Conservation (phyloP, 495 filamentous ascomycete genomes). For the Penicillium diatomitis region DNA sequence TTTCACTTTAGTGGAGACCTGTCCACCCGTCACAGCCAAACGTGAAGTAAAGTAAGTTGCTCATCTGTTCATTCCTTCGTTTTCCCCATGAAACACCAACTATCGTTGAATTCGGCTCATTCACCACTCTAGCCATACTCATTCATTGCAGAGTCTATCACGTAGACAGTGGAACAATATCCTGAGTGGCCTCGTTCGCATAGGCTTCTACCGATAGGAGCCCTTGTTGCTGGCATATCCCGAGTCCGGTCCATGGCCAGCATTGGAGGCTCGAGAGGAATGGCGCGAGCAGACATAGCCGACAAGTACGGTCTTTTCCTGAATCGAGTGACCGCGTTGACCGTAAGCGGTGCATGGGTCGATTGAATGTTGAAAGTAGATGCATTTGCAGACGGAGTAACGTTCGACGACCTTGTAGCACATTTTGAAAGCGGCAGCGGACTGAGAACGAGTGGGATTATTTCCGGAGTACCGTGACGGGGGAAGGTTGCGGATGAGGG, state of each 20-base stretch:
- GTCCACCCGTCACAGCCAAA: too few species aligned
- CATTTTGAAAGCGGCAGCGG: conserved; percentile 37
- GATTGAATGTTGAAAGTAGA: conserved; percentile 71
- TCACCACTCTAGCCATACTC: neutral
- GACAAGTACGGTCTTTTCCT: conserved; percentile 68
- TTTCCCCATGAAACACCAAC: too few species aligned
- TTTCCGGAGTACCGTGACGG: neutral
- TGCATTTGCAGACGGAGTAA: conserved; percentile 70
- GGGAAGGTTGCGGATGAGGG: neutral
- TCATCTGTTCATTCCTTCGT: too few species aligned
- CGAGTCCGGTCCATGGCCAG: conserved; percentile 38
- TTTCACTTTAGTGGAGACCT: too few species aligned
- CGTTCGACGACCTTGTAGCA: conserved; percentile 65
- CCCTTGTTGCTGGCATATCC: conserved; percentile 41
- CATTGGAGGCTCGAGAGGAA: conserved; percentile 26
- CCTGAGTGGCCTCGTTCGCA: too few species aligned
- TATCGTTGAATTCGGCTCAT: too few species aligned
- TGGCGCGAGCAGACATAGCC: conserved; percentile 69
- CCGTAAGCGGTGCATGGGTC: conserved; percentile 66
- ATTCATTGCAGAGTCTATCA: neutral
- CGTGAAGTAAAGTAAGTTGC: too few species aligned
- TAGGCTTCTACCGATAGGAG: conserved; percentile 11
- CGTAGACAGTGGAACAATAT: neutral
- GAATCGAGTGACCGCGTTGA: conserved; percentile 59
- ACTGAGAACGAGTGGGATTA: neutral